Conservation (phyloP, 768 basidiomycete species). For the Glaciozyma martinii region DNA sequence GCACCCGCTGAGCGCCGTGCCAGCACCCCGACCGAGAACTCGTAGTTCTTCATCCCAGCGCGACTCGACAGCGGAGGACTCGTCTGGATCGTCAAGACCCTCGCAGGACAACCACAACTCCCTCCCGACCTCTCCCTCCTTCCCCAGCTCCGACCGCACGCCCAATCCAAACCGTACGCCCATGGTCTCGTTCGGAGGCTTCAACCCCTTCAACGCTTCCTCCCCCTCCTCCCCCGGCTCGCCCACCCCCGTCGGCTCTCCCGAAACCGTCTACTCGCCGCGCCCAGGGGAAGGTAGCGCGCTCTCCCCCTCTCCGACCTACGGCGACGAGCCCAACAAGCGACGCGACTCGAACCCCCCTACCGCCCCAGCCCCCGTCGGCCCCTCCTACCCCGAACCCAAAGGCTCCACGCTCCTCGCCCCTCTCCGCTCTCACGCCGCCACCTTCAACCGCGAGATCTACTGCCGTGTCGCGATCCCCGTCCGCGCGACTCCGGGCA, state of each 20-base stretch:
- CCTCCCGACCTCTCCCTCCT: constrained; percentile 1
- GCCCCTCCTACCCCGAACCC: constrained; percentile 12
- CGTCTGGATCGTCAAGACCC: neutral
- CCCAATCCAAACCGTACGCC: constrained; percentile 10
- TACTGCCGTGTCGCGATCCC: constrained; percentile 24
- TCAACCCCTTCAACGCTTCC: neutral
- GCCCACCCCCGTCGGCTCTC: neutral
- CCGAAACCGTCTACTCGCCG: neutral
- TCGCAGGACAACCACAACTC: neutral
- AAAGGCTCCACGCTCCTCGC: constrained; percentile 17
- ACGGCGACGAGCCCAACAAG: neutral
- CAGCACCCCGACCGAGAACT: too few species aligned
- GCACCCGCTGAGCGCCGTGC: constrained; percentile 3
- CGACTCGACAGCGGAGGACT: neutral
- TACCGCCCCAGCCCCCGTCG: neutral
- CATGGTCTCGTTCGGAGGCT: neutral
- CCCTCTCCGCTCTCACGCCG: constrained; percentile 21
- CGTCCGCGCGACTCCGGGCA: constrained; percentile 3
- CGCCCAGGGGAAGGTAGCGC: too few species aligned
- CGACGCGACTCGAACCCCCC: neutral
- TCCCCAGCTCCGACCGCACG: constrained; percentile 6
- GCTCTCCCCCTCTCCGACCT: too few species aligned
- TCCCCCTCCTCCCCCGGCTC: neutral
- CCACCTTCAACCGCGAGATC: constrained; percentile 22
- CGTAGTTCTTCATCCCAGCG: neutral